Base-by-base conservation (phyloP, 176 grass and related monocot genomes). In the Alopecurus myosuroides region DNA sequence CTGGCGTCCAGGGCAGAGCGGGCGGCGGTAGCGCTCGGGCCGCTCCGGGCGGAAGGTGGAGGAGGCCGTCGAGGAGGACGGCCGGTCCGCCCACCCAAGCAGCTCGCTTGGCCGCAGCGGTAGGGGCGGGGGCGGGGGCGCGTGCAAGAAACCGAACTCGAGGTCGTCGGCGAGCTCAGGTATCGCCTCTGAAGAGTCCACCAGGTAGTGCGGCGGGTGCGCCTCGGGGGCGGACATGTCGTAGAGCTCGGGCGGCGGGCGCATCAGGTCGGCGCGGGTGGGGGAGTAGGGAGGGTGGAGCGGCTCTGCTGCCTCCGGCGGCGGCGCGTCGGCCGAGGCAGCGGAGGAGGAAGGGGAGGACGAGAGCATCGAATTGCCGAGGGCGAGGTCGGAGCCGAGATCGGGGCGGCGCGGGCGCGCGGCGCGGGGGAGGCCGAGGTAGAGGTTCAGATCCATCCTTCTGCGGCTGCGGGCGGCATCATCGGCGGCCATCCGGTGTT, bases 381-480 rank as follows among this genome's bases (percentile, higher is more conserved):
- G 97, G 34, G 90, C 91, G 78, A 99, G 90, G 88, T 99, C 97
- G 69, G 89, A 96, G 40, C 97, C 97, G 45, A 96, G 88, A 94
- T 96, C 93, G 45, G 80, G 90, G 81, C 89, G 82, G 64, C 88
- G 93, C 44, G 78, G 70, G 67, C 89, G 93, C 15, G 86, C 88
- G 13, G 86, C 88, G 58, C 84, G 93, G 35, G 93, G 93, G 41
- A 99, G 92, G 30, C 97, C 97, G 41, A 99, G 88, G 83, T 96
- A 96, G 83, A 99, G 97, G 63, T 99, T 99, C 83, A 99, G 89
- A 96, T 99, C 97, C 93, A 99, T 96, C 85, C 88, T 90, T 60
- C 89, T 88, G 84, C 84, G 82, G 73, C 88, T 94, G 29, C 88
- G 77, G 81, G 85, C 88, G 58, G 88, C 78, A 39, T 89, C 91